Percentiles rank a stretch among this genome's conserved stretches.
These are phyloP conservation scores for Rosa chinensis DNA, from an alignment of 306 rosid genomes.

Conservation along the genomic window DNA sequence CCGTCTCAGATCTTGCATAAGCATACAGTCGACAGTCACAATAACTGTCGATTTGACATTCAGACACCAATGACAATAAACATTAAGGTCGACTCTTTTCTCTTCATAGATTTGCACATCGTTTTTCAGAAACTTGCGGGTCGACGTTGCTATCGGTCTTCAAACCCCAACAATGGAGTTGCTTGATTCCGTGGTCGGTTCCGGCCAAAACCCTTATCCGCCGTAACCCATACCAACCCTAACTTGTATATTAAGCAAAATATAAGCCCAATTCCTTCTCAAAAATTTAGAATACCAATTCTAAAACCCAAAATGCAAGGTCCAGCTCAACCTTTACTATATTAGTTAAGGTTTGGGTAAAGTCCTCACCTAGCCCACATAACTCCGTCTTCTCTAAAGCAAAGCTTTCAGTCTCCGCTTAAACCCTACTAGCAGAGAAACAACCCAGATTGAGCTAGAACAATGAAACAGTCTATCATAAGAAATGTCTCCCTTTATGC, in stretches of 20 bases:
- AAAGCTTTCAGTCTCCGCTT: not conserved
- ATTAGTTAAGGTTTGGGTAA: not conserved
- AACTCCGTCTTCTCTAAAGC: not conserved
- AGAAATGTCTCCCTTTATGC: constrained; percentile 42
- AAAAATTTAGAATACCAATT: not conserved
- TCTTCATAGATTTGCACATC: not conserved
- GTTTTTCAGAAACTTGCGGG: not conserved
- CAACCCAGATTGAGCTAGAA: constrained; percentile 6
- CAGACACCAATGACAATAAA: too few relatives aligned
- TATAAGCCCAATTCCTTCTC: not conserved
- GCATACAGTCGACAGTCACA: not conserved
- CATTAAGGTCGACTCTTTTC: too few relatives aligned
- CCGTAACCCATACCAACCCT: not conserved
- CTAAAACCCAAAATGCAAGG: not conserved
- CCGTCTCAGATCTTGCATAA: too few relatives aligned
- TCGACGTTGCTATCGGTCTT: not conserved
- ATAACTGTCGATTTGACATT: not conserved
- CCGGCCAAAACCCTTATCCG: not conserved
- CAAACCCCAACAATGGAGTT: not conserved
- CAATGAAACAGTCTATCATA: constrained; percentile 40
- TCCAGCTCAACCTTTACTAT: not conserved
- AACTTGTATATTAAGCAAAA: too few relatives aligned
- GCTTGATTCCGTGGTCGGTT: not conserved
- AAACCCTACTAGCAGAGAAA: not conserved
- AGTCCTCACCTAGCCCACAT: not conserved